These are phyloP conservation scores for Sugiyamaella qingdaonensis DNA, from an alignment of 805 yeast species.

Conservation along the genomic window DNA sequence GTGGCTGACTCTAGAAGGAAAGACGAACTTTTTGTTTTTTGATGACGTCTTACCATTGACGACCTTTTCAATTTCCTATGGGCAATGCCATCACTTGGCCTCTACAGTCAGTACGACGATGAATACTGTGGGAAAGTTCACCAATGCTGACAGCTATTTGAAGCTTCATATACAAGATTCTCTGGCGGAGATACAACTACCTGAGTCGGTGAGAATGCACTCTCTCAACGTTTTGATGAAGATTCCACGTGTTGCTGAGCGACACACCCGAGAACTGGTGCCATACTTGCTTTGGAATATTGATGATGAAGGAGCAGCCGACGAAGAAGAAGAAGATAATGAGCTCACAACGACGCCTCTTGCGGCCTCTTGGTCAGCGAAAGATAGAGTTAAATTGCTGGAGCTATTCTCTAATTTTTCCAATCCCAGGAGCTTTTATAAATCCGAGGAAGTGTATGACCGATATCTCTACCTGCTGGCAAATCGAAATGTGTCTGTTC, in stretches of 20 bases:
- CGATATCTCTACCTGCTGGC: conserved; percentile 56
- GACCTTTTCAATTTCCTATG: neutral
- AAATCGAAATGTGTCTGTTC: conserved; percentile 57
- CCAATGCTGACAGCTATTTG: neutral
- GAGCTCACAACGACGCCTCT: conserved; percentile 11
- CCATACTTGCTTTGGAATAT: conserved; percentile 50
- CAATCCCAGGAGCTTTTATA: conserved; percentile 52
- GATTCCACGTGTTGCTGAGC: conserved; percentile 69
- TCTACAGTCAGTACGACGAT: conserved; percentile 1
- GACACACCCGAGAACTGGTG: conserved; percentile 50
- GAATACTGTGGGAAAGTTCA: conserved; percentile 2
- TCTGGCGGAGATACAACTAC: neutral
- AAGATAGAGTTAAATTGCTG: conserved; percentile 41
- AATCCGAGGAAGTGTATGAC: conserved; percentile 49
- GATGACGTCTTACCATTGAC: conserved; percentile 11
- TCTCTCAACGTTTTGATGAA: conserved; percentile 52
- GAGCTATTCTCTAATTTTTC: conserved; percentile 62
- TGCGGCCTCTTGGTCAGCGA: conserved; percentile 21
- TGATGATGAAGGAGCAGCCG: conserved; percentile 20
- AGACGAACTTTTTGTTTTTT: conserved; percentile 16
- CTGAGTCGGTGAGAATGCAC: conserved; percentile 43
- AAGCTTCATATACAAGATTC: neutral
- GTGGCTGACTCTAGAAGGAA: conserved; percentile 29
- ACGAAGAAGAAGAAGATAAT: conserved; percentile 27
- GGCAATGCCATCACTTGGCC: conserved; percentile 18